phyloP scores from a whole-genome alignment of 1,139 yeast species.

The Yamadazyma spencermartinsiae region DNA sequence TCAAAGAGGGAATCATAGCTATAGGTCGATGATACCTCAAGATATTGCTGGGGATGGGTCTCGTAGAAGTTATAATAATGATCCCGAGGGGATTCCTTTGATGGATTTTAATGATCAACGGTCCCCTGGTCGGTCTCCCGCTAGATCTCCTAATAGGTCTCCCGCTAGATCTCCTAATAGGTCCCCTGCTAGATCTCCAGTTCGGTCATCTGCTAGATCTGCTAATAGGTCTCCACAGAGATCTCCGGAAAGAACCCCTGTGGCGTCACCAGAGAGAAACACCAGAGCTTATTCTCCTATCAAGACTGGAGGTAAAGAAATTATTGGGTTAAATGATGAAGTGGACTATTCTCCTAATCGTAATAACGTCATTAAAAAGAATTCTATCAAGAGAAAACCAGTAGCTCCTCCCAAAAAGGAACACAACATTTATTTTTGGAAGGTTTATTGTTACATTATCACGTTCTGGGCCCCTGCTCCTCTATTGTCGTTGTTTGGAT shows the following conservation, averaged over 20 bases:
- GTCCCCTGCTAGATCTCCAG: slow-evolving; percentile 2
- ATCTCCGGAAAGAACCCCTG: not conserved
- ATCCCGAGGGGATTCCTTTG: slow-evolving; percentile 47
- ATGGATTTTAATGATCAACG: slow-evolving; percentile 31
- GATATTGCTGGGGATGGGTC: not conserved
- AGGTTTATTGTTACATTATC: slow-evolving; percentile 70
- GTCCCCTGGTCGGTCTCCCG: not conserved
- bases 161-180: not conserved
- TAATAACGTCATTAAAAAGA: slow-evolving; percentile 25
- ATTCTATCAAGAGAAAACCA: slow-evolving; percentile 11
- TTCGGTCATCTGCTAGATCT: not conserved
- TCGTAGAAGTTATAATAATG: not conserved
- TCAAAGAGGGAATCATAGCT: slow-evolving; percentile 14
- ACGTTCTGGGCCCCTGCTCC: slow-evolving; percentile 95
- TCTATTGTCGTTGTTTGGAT: slow-evolving; percentile 68
- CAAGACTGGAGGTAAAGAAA: slow-evolving; percentile 47
- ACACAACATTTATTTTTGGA: slow-evolving; percentile 65
- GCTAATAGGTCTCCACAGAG: not conserved
- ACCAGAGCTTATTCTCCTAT: slow-evolving; percentile 8
- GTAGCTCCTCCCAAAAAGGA: slow-evolving; percentile 17
- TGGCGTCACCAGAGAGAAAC: too few species aligned
- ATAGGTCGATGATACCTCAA: slow-evolving; percentile 10
- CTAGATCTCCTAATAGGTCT: slow-evolving; percentile 3
- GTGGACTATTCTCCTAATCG: slow-evolving; percentile 31
- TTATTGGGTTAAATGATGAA: slow-evolving; percentile 65